Conservation (phyloP, 2,329 filamentous ascomycete species). For the Aureobasidium melanogenum region DNA sequence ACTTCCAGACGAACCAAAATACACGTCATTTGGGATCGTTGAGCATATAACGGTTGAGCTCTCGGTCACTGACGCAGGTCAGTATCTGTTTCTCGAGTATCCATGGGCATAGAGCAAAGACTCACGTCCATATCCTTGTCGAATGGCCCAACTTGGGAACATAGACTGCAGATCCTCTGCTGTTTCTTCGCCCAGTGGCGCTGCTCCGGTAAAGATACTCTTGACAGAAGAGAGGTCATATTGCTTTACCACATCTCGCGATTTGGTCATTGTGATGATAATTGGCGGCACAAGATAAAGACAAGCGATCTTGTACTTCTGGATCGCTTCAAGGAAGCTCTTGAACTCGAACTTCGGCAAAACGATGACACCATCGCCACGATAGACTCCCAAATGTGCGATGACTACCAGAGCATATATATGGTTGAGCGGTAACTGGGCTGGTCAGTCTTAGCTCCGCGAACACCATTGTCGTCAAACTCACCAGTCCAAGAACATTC, state of each 20-base stretch:
- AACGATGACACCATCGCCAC: conserved; percentile 65
- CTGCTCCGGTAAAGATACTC: conserved; percentile 64
- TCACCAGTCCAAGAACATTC: conserved; percentile 50
- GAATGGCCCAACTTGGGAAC: conserved; percentile 56
- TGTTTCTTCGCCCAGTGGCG: conserved; percentile 66
- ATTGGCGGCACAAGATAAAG: conserved; percentile 72
- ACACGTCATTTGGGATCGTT: conserved; percentile 54
- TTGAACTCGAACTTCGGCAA: conserved; percentile 68
- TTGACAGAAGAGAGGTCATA: conserved; percentile 64
- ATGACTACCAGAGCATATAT: conserved; percentile 72
- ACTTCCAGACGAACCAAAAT: conserved; percentile 62
- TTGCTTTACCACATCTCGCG: conserved; percentile 49
- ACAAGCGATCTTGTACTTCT: conserved; percentile 58
- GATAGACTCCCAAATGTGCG: conserved; percentile 55
- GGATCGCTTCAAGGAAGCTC: conserved; percentile 54
- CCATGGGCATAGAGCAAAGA: background rate
- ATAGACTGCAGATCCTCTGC: conserved; percentile 52
- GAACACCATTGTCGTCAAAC: background rate
- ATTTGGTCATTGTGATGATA: conserved; percentile 66
- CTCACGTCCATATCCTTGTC: conserved; percentile 56
- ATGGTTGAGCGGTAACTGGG: conserved; percentile 61
- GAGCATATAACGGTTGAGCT: conserved; percentile 61
- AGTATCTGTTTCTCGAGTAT: background rate
- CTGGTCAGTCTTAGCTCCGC: background rate
- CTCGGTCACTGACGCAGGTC: conserved; percentile 52